These are phyloP conservation scores for Geotrichum siamense DNA, from an alignment of 1,139 yeast genomes.

Conservation along the genomic window DNA sequence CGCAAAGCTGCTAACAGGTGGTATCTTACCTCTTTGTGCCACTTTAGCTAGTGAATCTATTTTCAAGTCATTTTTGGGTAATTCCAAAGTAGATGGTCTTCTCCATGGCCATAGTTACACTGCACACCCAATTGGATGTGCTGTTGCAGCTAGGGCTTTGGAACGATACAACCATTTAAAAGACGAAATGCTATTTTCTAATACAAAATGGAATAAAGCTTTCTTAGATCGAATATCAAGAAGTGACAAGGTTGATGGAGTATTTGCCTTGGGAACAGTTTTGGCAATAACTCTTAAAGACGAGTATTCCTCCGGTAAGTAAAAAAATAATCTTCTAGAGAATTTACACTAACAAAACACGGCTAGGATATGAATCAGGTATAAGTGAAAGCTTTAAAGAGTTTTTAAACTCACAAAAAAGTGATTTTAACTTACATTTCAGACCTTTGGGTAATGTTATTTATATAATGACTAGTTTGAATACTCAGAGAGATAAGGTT, in stretches of 20 bases:
- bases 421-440: slow-evolving; percentile 17
- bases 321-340: slow-evolving; percentile 5
- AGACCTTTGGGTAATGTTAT: slow-evolving; percentile 25
- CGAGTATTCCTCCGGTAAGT: slow-evolving; percentile 19
- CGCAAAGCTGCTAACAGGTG: slow-evolving; percentile 30
- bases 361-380: slow-evolving; percentile 9
- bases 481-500: background rate
- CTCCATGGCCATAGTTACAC: slow-evolving; percentile 31
- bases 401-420: background rate
- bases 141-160: slow-evolving; percentile 27
- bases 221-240: slow-evolving; percentile 22
- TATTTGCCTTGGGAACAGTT: slow-evolving; percentile 27
- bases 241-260: slow-evolving; percentile 21
- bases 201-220: slow-evolving; percentile 25
- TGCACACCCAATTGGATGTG: slow-evolving; percentile 31
- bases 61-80: slow-evolving; percentile 25
- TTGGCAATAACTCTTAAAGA: slow-evolving; percentile 26
- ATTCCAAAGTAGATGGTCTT: slow-evolving; percentile 26
- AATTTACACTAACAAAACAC: background rate
- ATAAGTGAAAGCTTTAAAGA: slow-evolving; percentile 8
- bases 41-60: slow-evolving; percentile 27
- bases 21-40: slow-evolving; percentile 26
- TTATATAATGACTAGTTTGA: slow-evolving; percentile 22
- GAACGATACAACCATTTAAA: slow-evolving; percentile 15
- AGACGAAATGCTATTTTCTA: slow-evolving; percentile 10